Conservation (phyloP, 2,329 filamentous ascomycete species). For the Chaetoscypha palmicola region DNA sequence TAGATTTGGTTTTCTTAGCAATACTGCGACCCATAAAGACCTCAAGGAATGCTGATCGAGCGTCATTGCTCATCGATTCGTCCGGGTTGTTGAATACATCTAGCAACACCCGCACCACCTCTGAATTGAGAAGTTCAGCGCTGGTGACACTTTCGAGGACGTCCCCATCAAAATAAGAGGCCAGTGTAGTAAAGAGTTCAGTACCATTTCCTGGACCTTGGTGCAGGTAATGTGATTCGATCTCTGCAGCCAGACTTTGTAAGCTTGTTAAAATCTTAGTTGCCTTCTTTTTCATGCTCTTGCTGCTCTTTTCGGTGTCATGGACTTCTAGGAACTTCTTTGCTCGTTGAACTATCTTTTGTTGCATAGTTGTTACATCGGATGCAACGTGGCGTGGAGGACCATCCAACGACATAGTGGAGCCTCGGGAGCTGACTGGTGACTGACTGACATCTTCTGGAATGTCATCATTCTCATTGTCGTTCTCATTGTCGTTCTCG, state of each 20-base stretch:
- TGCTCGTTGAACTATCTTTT: slow-evolving; percentile 68
- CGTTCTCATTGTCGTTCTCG: slow-evolving; percentile 45
- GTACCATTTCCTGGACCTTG: slow-evolving; percentile 49
- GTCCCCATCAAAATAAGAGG: slow-evolving; percentile 80
- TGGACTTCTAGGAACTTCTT: slow-evolving; percentile 79
- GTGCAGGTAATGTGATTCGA: slow-evolving; percentile 63
- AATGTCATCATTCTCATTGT: slow-evolving; percentile 45
- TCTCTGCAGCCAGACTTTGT: slow-evolving; percentile 61
- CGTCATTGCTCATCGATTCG: slow-evolving; percentile 53
- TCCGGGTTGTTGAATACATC: slow-evolving; percentile 72
- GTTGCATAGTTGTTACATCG: slow-evolving; percentile 53
- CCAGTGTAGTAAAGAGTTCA: slow-evolving; percentile 66
- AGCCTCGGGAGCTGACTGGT: slow-evolving; percentile 48
- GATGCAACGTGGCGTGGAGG: slow-evolving; percentile 43
- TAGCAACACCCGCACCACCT: slow-evolving; percentile 77
- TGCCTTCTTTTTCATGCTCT: slow-evolving; percentile 72
- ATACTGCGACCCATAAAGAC: slow-evolving; percentile 80
- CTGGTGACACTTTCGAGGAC: slow-evolving; percentile 91
- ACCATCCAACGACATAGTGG: slow-evolving; percentile 56
- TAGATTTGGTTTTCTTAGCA: slow-evolving; percentile 54
- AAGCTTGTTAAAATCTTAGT: slow-evolving; percentile 66
- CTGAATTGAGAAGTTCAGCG: slow-evolving; percentile 85
- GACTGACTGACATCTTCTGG: slow-evolving; percentile 38
- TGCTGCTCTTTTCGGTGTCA: slow-evolving; percentile 66
- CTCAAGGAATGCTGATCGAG: slow-evolving; percentile 78